Conservation (phyloP, 495 filamentous ascomycete genomes). For the Penicillium chermesinum region DNA sequence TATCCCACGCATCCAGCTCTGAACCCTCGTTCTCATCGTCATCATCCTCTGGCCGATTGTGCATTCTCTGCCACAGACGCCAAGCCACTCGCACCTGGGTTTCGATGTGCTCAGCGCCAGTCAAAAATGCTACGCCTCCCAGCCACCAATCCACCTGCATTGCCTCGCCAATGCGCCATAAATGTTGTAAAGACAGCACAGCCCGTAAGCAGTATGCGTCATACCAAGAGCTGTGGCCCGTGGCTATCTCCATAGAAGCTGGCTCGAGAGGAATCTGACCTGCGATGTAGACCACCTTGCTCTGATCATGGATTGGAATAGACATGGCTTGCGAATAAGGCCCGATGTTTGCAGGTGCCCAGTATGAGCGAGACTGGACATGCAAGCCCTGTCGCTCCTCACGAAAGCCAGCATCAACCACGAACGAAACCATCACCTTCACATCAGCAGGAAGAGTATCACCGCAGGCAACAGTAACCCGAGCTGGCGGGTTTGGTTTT, state of each 20-base stretch:
- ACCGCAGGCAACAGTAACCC: constrained; percentile 79
- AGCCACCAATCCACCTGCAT: constrained; percentile 70
- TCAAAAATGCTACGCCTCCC: constrained; percentile 67
- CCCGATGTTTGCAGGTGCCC: constrained; percentile 97
- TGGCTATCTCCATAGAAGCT: constrained; percentile 60
- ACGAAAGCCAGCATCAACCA: constrained; percentile 34
- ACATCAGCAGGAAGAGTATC: constrained; percentile 49
- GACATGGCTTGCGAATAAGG: constrained; percentile 91
- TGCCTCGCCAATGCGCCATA: constrained; percentile 74
- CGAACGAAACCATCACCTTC: constrained; percentile 57
- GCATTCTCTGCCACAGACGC: constrained; percentile 48
- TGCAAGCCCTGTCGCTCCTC: constrained; percentile 59
- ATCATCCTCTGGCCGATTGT: constrained; percentile 25
- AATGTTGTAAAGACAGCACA: constrained; percentile 75
- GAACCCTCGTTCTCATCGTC: constrained; percentile 36
- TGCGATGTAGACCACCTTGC: constrained; percentile 57
- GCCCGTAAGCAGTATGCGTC: constrained; percentile 42
- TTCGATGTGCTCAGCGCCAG: constrained; percentile 23
- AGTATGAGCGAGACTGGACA: constrained; percentile 91
- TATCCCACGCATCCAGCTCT: constrained; percentile 70
- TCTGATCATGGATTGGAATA: constrained; percentile 37
- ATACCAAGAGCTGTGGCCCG: constrained; percentile 17
- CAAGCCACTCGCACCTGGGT: constrained; percentile 40
- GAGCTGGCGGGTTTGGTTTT: constrained; percentile 74
- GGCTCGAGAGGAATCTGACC: constrained; percentile 91